Percentiles rank a stretch among this genome's conserved stretches.
These are phyloP conservation scores for Sanghuangporus sanghuang DNA, from an alignment of 1,284 basidiomycete genomes.

Conservation along the genomic window DNA sequence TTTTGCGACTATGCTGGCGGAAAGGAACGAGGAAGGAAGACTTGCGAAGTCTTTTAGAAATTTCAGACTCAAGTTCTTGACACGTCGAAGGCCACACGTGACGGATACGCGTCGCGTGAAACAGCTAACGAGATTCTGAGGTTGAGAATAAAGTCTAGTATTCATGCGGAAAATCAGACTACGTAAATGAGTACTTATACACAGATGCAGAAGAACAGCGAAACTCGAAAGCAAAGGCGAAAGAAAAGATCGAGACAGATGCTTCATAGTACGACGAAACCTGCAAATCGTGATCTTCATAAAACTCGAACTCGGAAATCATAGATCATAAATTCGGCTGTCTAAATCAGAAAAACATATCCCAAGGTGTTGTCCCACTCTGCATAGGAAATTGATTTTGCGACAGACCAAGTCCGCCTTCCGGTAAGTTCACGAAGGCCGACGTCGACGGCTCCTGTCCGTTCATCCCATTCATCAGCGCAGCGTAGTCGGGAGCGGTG, in stretches of 20 bases:
- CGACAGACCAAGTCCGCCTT: not conserved
- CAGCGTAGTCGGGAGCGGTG: not conserved
- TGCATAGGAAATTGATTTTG: slow-evolving; percentile 5
- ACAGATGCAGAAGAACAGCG: not conserved
- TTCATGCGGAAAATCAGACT: not conserved
- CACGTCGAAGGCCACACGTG: slow-evolving; percentile 2
- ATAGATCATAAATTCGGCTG: not conserved
- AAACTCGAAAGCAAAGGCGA: not conserved
- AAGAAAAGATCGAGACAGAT: not conserved
- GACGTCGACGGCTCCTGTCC: not conserved
- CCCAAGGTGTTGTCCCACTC: not conserved
- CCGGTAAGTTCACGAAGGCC: slow-evolving; percentile 2
- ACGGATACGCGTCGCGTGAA: not conserved
- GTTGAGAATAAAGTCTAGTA: not conserved
- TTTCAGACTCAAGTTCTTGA: not conserved
- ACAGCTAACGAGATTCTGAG: not conserved
- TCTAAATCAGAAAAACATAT: slow-evolving; percentile 11
- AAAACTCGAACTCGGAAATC: not conserved
- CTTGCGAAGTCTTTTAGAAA: not conserved
- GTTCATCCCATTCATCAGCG: not conserved
- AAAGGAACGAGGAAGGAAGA: not conserved
- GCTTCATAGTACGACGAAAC: not conserved
- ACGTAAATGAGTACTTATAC: not conserved
- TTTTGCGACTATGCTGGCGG: not conserved
- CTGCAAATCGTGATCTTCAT: not conserved